These are phyloP conservation scores for Yarrowia deformans DNA, from an alignment of 805 yeast species.

Conservation along the genomic window DNA sequence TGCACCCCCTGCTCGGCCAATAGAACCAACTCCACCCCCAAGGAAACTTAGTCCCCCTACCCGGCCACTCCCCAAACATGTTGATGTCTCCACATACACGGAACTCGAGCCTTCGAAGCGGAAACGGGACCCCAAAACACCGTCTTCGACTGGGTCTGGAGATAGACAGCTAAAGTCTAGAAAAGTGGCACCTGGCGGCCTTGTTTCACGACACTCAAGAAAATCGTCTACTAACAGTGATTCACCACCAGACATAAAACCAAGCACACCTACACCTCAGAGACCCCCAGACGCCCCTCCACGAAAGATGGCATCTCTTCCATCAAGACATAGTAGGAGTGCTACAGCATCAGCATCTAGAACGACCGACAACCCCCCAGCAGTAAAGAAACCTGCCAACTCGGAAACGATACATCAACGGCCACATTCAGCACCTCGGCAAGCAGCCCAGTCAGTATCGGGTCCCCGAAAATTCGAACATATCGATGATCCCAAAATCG, in stretches of 20 bases:
- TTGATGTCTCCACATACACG: neutral
- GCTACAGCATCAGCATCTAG: neutral
- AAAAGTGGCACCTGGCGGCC: slow-evolving; percentile 6
- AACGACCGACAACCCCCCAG: too few relatives aligned
- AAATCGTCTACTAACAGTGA: neutral
- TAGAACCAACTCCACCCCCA: slow-evolving; percentile 4
- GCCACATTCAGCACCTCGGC: neutral
- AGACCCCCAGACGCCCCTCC: neutral
- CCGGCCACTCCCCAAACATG: neutral
- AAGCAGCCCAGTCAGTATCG: neutral
- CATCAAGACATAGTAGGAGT: neutral
- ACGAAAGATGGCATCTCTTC: neutral
- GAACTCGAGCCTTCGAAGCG: slow-evolving; percentile 4
- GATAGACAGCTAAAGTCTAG: neutral
- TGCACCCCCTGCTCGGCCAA: slow-evolving; percentile 3
- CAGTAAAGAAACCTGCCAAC: too few relatives aligned
- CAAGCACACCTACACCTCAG: slow-evolving; percentile 20
- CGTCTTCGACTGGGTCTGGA: neutral
- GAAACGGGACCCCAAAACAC: neutral
- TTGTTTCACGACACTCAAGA: neutral
- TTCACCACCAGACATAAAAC: neutral
- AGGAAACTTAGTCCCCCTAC: neutral
- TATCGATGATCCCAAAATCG: slow-evolving; percentile 3
- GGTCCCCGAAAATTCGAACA: slow-evolving; percentile 1
- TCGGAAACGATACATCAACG: neutral